Evolutionary conservation across 306 rosid genomes (phyloP).

Genomic region (Alnus glutinosa): DNA sequence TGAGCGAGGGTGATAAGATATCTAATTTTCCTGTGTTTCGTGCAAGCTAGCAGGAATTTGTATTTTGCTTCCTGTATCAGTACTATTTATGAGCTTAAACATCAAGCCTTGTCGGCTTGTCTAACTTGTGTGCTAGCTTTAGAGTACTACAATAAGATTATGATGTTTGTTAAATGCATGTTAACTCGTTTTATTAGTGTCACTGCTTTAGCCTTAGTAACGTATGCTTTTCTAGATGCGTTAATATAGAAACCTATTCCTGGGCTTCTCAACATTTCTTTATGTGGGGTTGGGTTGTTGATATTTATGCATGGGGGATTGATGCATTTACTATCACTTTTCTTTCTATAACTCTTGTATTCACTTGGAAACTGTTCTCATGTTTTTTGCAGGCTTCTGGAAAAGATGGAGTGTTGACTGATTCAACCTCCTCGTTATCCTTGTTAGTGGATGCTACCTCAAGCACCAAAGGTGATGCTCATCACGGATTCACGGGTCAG

Average conservation of each 20-base stretch:
- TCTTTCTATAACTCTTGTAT: too few relatives aligned
- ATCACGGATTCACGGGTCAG: slow-evolving; percentile 30
- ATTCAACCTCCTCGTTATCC: slow-evolving; percentile 31
- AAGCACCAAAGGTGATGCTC: slow-evolving; percentile 53
- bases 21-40: neutral
- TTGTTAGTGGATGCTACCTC: slow-evolving; percentile 34
- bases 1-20: neutral
- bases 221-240: neutral
- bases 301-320: neutral
- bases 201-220: neutral
- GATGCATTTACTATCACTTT: too few relatives aligned
- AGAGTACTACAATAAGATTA: neutral
- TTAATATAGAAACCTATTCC: neutral
- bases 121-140: neutral
- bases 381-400: slow-evolving; percentile 43
- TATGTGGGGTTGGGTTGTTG: neutral
- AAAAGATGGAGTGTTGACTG: slow-evolving; percentile 42
- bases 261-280: neutral
- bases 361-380: too few relatives aligned
- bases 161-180: neutral
- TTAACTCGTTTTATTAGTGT: neutral
- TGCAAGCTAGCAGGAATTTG: neutral
- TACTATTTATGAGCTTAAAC: neutral
- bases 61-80: neutral
- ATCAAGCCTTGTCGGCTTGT: neutral